Percentiles rank a stretch among this genome's conserved stretches.
Conservation (phyloP, 2,329 filamentous ascomycete species). For the Microsporum audouinii region DNA sequence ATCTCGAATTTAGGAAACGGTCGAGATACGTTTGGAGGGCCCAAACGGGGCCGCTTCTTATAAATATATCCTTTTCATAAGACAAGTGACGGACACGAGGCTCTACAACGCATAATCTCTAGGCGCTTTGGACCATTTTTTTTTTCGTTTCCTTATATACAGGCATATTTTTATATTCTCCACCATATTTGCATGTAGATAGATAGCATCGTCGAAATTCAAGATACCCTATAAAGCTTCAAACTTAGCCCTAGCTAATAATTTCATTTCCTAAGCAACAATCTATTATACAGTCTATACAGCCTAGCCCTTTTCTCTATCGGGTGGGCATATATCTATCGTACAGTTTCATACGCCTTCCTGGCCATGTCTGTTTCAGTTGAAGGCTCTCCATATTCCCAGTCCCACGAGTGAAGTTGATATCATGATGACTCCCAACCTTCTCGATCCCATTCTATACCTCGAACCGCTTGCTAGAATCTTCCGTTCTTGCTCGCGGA, state of each 20-base stretch:
- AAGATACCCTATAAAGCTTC: conserved; percentile 12
- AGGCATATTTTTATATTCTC: conserved; percentile 8
- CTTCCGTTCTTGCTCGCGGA: conserved; percentile 49
- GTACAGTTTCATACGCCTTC: neutral
- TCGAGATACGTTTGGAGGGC: conserved; percentile 35
- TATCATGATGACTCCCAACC: conserved; percentile 54
- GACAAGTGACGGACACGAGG: neutral
- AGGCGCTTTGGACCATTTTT: neutral
- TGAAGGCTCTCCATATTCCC: conserved; percentile 54
- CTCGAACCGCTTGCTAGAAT: conserved; percentile 59
- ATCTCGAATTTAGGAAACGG: conserved; percentile 35
- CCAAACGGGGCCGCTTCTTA: conserved; percentile 38
- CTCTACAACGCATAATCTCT: neutral
- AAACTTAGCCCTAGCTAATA: neutral
- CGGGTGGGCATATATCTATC: neutral
- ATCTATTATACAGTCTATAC: neutral
- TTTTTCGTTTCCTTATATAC: conserved; percentile 7
- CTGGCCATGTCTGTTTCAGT: conserved; percentile 5
- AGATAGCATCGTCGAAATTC: conserved; percentile 11
- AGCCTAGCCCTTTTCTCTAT: neutral
- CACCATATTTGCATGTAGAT: conserved; percentile 9
- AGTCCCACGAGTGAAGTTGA: conserved; percentile 57
- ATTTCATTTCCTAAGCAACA: neutral
- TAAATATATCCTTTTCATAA: conserved; percentile 18
- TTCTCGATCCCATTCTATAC: conserved; percentile 61